Evolutionary conservation across 2,329 filamentous ascomycete species (phyloP).

Genomic region (Colletotrichum spinosum): DNA sequence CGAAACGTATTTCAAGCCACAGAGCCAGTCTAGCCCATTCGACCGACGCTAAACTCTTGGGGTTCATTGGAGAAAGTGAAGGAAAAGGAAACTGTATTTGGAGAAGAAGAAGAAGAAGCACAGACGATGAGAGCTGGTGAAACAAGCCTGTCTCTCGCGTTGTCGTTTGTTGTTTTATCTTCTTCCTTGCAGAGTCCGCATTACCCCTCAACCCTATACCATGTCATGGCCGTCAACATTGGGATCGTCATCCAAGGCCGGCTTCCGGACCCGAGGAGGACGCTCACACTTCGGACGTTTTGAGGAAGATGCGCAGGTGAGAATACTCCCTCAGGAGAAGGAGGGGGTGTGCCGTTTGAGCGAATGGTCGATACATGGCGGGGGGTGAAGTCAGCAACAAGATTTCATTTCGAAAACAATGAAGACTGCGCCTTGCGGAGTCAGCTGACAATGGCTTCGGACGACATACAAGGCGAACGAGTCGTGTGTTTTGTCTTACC

Average conservation of each 20-base stretch:
- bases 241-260: constrained; percentile 24
- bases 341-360: no score
- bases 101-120: constrained; percentile 15
- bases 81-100: not conserved
- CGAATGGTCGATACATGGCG: not conserved
- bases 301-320: constrained; percentile 10
- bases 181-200: constrained; percentile 13
- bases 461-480: constrained; percentile 1
- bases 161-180: constrained; percentile 7
- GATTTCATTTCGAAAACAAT: not conserved
- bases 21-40: constrained; percentile 17
- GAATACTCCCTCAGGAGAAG: no score
- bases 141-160: constrained; percentile 25
- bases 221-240: constrained; percentile 1
- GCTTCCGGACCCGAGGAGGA: constrained; percentile 16
- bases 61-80: not conserved
- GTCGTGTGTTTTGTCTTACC: not conserved
- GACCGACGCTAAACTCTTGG: constrained; percentile 17
- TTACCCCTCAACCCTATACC: not conserved
- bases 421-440: constrained; percentile 18
- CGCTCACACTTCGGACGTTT: constrained; percentile 34
- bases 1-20: constrained; percentile 21
- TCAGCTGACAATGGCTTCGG: constrained; percentile 11
- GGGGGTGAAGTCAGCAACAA: not conserved
- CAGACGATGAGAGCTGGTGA: constrained; percentile 16